Evolutionary conservation across 805 yeast genomes (phyloP).

Genomic region (Saccharomycopsis sp.): DNA sequence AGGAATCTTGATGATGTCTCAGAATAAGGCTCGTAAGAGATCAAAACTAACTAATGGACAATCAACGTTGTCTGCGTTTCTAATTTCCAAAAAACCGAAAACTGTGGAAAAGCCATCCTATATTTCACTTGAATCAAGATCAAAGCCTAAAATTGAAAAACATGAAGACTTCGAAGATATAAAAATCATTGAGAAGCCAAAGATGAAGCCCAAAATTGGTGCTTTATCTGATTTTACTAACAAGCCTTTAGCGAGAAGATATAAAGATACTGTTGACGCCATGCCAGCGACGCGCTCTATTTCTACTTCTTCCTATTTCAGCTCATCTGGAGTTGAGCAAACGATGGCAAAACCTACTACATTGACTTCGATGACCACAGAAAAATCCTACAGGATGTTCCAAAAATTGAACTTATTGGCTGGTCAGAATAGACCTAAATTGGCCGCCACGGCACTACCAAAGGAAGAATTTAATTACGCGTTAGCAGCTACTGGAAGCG

Average conservation of each 20-base stretch:
- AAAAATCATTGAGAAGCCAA: not conserved
- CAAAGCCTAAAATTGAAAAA: not conserved
- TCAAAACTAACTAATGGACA: constrained; percentile 8
- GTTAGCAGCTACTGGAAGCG: not conserved
- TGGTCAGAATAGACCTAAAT: not conserved
- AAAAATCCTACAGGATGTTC: constrained; percentile 7
- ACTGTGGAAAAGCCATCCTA: constrained; percentile 3
- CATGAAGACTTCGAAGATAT: not conserved
- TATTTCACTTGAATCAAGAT: not conserved
- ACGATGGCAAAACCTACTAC: too few species aligned
- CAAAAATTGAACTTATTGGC: constrained; percentile 5
- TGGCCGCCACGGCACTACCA: not conserved
- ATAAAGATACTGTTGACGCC: not conserved
- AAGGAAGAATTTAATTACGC: not conserved
- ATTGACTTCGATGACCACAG: constrained; percentile 1
- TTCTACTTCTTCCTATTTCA: not conserved
- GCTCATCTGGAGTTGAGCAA: too few species aligned
- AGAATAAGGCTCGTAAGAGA: too few species aligned
- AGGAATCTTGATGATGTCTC: not conserved
- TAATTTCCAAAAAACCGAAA: constrained; percentile 9
- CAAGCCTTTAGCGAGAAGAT: not conserved
- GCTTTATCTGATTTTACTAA: not conserved
- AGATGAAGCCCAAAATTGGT: not conserved
- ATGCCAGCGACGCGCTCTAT: not conserved
- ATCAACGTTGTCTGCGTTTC: constrained; percentile 7